Base-by-base conservation (phyloP, 179 eudicot species). In the Patellifolia procumbens region DNA sequence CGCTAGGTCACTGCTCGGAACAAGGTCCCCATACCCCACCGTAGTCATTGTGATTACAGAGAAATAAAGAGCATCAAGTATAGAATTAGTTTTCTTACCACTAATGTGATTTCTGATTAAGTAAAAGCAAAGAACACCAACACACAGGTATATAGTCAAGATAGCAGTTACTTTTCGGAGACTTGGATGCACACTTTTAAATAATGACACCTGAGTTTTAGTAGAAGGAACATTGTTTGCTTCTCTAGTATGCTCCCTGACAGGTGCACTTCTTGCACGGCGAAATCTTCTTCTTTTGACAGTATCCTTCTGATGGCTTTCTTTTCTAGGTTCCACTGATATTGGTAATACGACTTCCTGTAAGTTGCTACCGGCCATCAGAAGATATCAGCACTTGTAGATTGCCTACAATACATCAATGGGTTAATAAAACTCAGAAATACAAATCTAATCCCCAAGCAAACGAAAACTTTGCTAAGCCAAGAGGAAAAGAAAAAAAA, bases 1-100 rank as follows among this genome's bases (percentile, higher is more conserved):
- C 12, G 94, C 78, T 16, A 81, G 65, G 34, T 64, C 72, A 72
- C 80, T 89, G 20, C 70, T 60, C 5, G 97, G 97, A 7, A 83
- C 91, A n/a, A 92, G 83, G 82, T 92, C 97, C 49, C 97, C 97
- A 53, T 92, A 92, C 26, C 97, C 97, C 48, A 87, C 90, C 8
- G 96, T 85, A 24, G 97, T 92, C 97, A 92, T 92, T 26, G 96
- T 91, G 43, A 92, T 93, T 29, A 91, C 78, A 62, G 90, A 87
- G 34, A 92, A 86, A 72, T 92, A 92, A 11, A 92, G 80, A 29
- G 97, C 87, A 76, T 92, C 97, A 34, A 92, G 73, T 32, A 92
- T 31, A 26, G 72, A 84, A 66, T 86, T 86, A 29, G 96, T 92
- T 78, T 89, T 87, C 51, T 60, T 70, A 13, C 97, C 97, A 22